These are phyloP conservation scores for Penicillium carneum DNA, from an alignment of 2,329 filamentous ascomycete species.

Conservation along the genomic window DNA sequence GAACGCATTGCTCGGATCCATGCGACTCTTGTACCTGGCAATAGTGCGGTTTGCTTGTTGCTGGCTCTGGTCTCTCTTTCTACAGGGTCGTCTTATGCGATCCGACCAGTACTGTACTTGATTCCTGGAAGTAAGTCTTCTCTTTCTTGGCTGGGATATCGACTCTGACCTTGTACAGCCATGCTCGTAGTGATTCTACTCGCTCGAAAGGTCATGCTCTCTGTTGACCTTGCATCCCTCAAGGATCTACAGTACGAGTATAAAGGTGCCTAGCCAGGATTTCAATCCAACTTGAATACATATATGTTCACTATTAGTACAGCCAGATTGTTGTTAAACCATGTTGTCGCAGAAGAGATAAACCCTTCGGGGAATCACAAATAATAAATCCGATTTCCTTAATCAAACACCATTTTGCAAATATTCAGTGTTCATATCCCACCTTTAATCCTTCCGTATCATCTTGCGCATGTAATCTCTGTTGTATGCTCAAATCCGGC, in stretches of 20 bases:
- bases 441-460: background rate
- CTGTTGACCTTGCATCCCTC: constrained; percentile 49
- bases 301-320: constrained; percentile 12
- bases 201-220: constrained; percentile 47
- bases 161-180: constrained; percentile 41
- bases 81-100: constrained; percentile 26
- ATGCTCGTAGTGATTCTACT: constrained; percentile 44
- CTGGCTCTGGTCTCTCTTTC: constrained; percentile 42
- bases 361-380: constrained; percentile 23
- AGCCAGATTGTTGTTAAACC: constrained; percentile 14
- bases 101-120: constrained; percentile 43
- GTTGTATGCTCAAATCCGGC: background rate
- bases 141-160: constrained; percentile 12
- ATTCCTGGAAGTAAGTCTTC: constrained; percentile 49
- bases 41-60: constrained; percentile 41
- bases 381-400: constrained; percentile 2
- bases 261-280: constrained; percentile 48
- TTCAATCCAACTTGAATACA: background rate
- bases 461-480: background rate
- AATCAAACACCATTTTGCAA: constrained; percentile 1
- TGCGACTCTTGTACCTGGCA: constrained; percentile 38
- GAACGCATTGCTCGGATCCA: constrained; percentile 32
- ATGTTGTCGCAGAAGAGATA: constrained; percentile 12
- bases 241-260: constrained; percentile 52
- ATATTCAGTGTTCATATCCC: background rate